Conservation (phyloP, 1,284 basidiomycete genomes). For the Ceratobasidium theobromae region DNA sequence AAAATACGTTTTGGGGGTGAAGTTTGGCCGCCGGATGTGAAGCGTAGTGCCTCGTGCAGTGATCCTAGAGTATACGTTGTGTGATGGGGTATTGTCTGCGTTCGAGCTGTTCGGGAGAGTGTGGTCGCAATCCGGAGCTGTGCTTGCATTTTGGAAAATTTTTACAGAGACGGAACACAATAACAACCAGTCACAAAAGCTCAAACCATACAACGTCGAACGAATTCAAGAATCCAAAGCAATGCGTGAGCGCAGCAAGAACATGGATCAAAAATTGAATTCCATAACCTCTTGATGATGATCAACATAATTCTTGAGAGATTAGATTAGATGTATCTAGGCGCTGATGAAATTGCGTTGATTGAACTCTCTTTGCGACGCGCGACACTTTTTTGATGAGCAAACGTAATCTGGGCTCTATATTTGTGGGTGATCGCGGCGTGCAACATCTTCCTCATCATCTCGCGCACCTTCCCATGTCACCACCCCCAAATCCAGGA, state of each 20-base stretch:
- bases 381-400: not conserved
- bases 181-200: no score
- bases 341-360: slow-evolving; percentile 15
- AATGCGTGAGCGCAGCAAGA: not conserved
- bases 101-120: slow-evolving; percentile 7
- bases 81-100: not conserved
- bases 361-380: not conserved
- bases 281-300: not conserved
- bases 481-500: not conserved
- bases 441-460: slow-evolving; percentile 28
- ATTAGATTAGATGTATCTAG: slow-evolving; percentile 17
- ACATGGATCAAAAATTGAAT: not conserved
- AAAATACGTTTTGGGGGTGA: slow-evolving; percentile 42
- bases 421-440: slow-evolving; percentile 35
- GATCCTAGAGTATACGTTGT: not conserved
- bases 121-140: slow-evolving; percentile 20
- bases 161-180: no score
- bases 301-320: no score
- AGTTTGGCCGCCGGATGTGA: slow-evolving; percentile 6
- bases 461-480: slow-evolving; percentile 9
- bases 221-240: not conserved
- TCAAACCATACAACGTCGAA: no score
- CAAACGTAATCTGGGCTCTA: slow-evolving; percentile 30
- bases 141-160: slow-evolving; percentile 29
- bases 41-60: slow-evolving; percentile 4